phyloP scores from a whole-genome alignment of 192 early-diverging fungal species.

The Kappamyces sp. region DNA sequence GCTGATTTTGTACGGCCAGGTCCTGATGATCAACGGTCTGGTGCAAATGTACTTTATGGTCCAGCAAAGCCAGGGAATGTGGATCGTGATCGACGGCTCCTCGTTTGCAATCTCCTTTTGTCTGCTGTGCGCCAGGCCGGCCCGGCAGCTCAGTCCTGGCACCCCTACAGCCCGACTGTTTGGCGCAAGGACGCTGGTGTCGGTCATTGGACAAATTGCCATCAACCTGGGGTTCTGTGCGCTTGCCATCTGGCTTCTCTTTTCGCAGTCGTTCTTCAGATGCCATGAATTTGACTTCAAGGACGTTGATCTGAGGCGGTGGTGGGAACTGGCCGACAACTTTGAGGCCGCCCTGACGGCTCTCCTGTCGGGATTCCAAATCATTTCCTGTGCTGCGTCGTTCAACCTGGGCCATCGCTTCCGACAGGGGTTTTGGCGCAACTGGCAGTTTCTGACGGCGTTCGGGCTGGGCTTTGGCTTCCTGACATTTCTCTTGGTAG shows the following conservation, averaged over 20 bases:
- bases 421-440: constrained; percentile 55
- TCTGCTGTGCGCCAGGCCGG: constrained; percentile 58
- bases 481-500: constrained; percentile 45
- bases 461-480: constrained; percentile 41
- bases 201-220: constrained; percentile 56
- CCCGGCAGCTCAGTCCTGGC: constrained; percentile 41
- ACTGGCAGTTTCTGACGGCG: constrained; percentile 50
- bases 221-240: constrained; percentile 64
- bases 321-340: constrained; percentile 78
- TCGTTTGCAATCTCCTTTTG: constrained; percentile 56
- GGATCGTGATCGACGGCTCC: constrained; percentile 67
- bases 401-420: constrained; percentile 65
- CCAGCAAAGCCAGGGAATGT: constrained; percentile 58
- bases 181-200: constrained; percentile 50
- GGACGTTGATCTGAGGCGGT: constrained; percentile 51
- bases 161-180: constrained; percentile 70
- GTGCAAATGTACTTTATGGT: constrained; percentile 66
- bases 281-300: constrained; percentile 72
- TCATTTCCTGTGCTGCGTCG: constrained; percentile 59
- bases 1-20: constrained; percentile 56
- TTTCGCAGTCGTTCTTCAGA: constrained; percentile 65
- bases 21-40: constrained; percentile 61
- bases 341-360: constrained; percentile 63
- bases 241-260: constrained; percentile 53
- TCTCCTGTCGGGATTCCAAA: constrained; percentile 60